Percentiles rank a stretch among this genome's conserved stretches.
phyloP scores from a whole-genome alignment of 768 basidiomycete genomes.

The Tulasnella calospora region DNA sequence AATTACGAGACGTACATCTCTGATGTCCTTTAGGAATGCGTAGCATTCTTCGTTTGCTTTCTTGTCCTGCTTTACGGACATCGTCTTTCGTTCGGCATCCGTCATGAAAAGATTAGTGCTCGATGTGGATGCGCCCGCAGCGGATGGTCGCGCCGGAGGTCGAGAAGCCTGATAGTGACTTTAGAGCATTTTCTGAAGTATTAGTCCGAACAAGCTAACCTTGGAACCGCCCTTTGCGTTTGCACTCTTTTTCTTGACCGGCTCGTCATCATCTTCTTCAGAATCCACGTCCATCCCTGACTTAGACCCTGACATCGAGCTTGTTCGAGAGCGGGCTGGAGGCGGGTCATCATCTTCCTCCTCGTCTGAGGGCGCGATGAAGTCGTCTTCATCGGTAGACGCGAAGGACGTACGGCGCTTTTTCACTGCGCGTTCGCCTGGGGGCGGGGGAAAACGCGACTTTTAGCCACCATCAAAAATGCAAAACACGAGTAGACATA shows the following conservation, averaged over 20 bases:
- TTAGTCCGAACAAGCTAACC: not conserved
- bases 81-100: conserved; percentile 70
- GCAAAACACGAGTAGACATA: not conserved
- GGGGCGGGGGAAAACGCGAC: not conserved
- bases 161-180: conserved; percentile 16
- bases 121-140: conserved; percentile 28
- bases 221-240: conserved; percentile 19
- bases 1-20: conserved; percentile 51
- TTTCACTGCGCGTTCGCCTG: not conserved
- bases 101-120: conserved; percentile 55
- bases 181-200: not conserved
- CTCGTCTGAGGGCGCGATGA: conserved; percentile 62
- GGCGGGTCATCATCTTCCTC: conserved; percentile 14
- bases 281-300: conserved; percentile 31
- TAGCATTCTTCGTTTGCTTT: conserved; percentile 73
- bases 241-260: conserved; percentile 23
- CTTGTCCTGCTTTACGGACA: conserved; percentile 77
- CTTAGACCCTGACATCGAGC: conserved; percentile 4
- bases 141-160: conserved; percentile 29
- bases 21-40: conserved; percentile 62
- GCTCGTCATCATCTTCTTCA: conserved; percentile 31
- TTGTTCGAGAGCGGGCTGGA: not conserved
- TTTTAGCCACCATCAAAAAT: not conserved
- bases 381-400: conserved; percentile 48
- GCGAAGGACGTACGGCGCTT: conserved; percentile 10